These are phyloP conservation scores for Agrostemma githago DNA, from an alignment of 148 eudicot genomes.

Conservation along the genomic window DNA sequence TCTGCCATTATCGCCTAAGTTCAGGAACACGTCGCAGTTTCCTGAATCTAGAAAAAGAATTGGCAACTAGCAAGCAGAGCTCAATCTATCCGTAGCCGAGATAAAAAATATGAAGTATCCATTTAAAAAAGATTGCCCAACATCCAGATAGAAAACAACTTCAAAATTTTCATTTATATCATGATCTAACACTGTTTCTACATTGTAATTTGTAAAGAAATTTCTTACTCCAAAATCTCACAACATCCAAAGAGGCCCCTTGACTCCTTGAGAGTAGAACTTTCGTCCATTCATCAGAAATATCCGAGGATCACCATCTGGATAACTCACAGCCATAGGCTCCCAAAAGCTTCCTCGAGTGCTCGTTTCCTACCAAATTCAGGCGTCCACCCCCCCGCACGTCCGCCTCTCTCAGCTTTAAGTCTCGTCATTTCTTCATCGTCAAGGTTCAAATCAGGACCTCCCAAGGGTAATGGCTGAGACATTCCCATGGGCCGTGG, in stretches of 20 bases:
- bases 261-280: not conserved
- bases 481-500: slow-evolving; percentile 75
- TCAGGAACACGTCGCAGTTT: too few species aligned
- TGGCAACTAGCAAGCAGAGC: too few species aligned
- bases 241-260: slow-evolving; percentile 2
- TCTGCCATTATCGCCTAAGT: too few species aligned
- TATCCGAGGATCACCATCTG: not conserved
- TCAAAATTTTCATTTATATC: not conserved
- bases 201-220: not conserved
- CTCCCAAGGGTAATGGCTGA: slow-evolving; percentile 57
- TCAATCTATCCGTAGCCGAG: not conserved
- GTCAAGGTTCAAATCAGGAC: slow-evolving; percentile 42
- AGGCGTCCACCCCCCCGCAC: slow-evolving; percentile 82
- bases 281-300: not conserved
- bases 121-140: too few species aligned
- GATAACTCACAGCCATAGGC: slow-evolving; percentile 61
- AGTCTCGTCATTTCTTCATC: slow-evolving; percentile 71
- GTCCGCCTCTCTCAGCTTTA: slow-evolving; percentile 64
- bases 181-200: not conserved
- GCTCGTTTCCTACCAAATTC: slow-evolving; percentile 73
- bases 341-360: slow-evolving; percentile 86
- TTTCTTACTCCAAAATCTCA: not conserved
- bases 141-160: not conserved
- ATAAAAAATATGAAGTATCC: too few species aligned
- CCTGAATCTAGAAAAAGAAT: too few species aligned